Conservation (phyloP, 345 rosid species). For the Populus euphratica region DNA sequence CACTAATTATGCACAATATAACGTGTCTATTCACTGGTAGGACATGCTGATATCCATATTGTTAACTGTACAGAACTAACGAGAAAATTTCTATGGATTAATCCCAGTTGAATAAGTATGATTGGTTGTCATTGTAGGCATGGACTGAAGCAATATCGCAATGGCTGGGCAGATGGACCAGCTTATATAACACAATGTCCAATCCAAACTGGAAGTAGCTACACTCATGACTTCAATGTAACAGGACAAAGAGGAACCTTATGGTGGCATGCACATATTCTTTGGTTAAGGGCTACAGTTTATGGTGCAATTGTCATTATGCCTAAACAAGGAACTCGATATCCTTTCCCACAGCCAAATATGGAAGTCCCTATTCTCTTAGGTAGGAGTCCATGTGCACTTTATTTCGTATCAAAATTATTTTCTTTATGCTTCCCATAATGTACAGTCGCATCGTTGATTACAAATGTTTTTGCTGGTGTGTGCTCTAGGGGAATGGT, state of each 20-base stretch:
- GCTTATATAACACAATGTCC: neutral
- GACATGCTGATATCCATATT: neutral
- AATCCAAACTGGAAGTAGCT: neutral
- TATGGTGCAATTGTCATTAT: neutral
- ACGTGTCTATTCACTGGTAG: neutral
- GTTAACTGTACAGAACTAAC: too few relatives aligned
- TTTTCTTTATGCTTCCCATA: too few relatives aligned
- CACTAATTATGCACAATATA: too few relatives aligned
- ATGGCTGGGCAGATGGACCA: neutral
- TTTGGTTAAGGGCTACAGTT: neutral
- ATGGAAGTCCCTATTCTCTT: neutral
- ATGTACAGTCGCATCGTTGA: too few relatives aligned
- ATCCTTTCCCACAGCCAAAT: neutral
- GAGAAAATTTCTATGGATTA: too few relatives aligned
- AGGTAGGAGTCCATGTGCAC: neutral
- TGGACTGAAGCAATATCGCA: neutral
- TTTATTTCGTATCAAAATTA: too few relatives aligned
- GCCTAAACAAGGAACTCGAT: neutral
- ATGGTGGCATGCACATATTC: neutral
- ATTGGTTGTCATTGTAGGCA: neutral
- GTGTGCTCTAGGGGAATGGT: too few relatives aligned
- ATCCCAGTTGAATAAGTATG: too few relatives aligned
- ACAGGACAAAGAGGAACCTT: neutral
- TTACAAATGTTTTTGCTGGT: too few relatives aligned
- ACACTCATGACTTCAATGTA: neutral